Percentiles rank a stretch among this genome's conserved stretches.
Conservation (phyloP, 2,329 filamentous ascomycete species). For the Ciborinia camelliae region DNA sequence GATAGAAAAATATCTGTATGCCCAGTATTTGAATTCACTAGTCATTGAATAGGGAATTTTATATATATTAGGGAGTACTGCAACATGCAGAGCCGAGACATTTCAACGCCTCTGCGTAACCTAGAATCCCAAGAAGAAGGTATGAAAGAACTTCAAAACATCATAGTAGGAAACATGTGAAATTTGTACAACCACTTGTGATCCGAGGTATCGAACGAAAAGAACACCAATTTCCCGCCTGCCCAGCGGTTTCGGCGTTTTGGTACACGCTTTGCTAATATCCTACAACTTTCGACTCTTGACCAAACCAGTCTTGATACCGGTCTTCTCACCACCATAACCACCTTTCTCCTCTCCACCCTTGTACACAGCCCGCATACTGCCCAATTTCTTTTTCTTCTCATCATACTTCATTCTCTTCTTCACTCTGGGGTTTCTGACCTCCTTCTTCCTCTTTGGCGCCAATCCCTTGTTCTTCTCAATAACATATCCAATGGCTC, state of each 20-base stretch:
- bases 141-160: background rate
- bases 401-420: conserved; percentile 95
- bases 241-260: conserved; percentile 3
- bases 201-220: background rate
- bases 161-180: background rate
- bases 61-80: conserved; percentile 4
- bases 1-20: too few species aligned
- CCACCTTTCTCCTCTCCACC: conserved; percentile 79
- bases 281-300: conserved; percentile 78
- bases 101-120: conserved; percentile 12
- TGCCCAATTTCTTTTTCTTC: conserved; percentile 95
- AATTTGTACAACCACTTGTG: conserved; percentile 7
- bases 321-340: conserved; percentile 87
- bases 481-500: conserved; percentile 90
- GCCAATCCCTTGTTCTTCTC: conserved; percentile 96
- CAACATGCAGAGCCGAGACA: conserved; percentile 8
- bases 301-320: conserved; percentile 90
- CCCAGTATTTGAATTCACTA: conserved; percentile 3
- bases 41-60: background rate
- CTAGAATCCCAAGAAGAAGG: conserved; percentile 1
- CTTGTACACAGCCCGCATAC: conserved; percentile 81
- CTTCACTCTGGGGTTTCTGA: conserved; percentile 93
- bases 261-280: conserved; percentile 8
- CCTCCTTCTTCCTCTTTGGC: conserved; percentile 88
- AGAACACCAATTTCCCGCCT: conserved; percentile 1